Evolutionary conservation across 1,139 yeast species (phyloP), one percentile per base, ranked within the genome.

Genomic region (Scheffersomyces insectosa): DNA sequence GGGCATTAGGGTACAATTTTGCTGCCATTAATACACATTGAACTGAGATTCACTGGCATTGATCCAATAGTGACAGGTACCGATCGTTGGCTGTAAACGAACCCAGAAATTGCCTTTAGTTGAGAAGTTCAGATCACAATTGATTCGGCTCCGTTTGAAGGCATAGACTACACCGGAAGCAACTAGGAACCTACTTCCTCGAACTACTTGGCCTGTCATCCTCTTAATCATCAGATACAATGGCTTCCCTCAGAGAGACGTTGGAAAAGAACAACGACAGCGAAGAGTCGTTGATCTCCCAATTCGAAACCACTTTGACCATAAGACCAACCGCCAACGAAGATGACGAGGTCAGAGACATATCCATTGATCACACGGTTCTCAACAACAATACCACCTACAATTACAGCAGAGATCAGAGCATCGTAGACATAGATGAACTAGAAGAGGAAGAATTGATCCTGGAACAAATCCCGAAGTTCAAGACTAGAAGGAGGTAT

Each of bases 241-340:
- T 20, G 25, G 25, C 25, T 20, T 20, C 25, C 8, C 46, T 52
- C 40, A 49, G 50, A 38, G 58, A 55, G 35, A 50, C 48, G 30
- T 51, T 53, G 31, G 50, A 52, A 12, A 51, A 56, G 41, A 58
- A 56, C 35, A 65, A 70, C 46, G 76, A 72, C 50, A 70, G 72
- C 45, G 78, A 73, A 50, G 76, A 71, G 47, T 72, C 79, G 36
- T 65, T 74, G 51, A 70, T 74, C 45, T 68, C 77, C 7, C 77
- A 72, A 51, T 74, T 74, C 50, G 79, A 74, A 54, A 74, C 79
- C 4, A 74, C 79, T 1, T 63, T 74, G 41, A 70, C 74, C 25
- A 71, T 74, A 44, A 54, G 66, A 42, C 75, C 78, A n/a, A 60
- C 75, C 9, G 59, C 72, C 30, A 63, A 68, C 41, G 77, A 71